Base-by-base conservation (phyloP, 495 filamentous ascomycete species). In the Talaromyces thailandensis region DNA sequence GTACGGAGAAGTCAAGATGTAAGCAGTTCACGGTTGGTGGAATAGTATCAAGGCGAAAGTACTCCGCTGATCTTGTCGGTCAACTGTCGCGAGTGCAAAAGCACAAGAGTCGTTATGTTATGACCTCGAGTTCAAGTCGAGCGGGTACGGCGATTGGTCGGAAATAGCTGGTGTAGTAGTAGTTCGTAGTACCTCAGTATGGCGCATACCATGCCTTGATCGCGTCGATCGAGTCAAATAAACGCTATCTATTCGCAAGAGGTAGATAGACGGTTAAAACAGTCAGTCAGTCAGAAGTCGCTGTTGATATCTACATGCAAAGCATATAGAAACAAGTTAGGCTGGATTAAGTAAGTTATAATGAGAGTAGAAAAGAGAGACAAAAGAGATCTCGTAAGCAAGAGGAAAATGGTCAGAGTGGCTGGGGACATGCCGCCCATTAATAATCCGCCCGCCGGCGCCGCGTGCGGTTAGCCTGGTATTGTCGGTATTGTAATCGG, bases 371-470 rank as follows among this genome's bases (percentile, higher is more conserved):
- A 4, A 23, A 40, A 7, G 16, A 31, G 37, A 61, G 45, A 51
- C 64, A 62, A 62, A 64, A 58, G 51, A 59, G 67, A 69, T 73
- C 65, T 71, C 70, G 70, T 73, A 73, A 73, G 69, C 69, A 69
- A 40, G 64, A 43, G 56, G 56, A 29, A 21, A 28, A 29, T 60
- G 37, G 50, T 35, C 55, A 24, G 58, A 51, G 52, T 56, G 45
- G 58, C 56, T 58, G 25, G 60, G 53, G 62, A 58, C 60, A 62
- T 66, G 52, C 28, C n/a, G 43, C n/a, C 8, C 21, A 48, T 61
- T 61, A 61, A 51, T 61, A 61, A 61, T 51, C 40, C 11, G 16
- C n/a, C 16, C 23, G n/a, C 25, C 23, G 23, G 14, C 12, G 55
- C 55, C 55, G 55, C 28, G 14, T 35, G 8, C 3, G 55, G 29